Conservation (phyloP, 2,329 filamentous ascomycete species). For the Diaporthe eres region DNA sequence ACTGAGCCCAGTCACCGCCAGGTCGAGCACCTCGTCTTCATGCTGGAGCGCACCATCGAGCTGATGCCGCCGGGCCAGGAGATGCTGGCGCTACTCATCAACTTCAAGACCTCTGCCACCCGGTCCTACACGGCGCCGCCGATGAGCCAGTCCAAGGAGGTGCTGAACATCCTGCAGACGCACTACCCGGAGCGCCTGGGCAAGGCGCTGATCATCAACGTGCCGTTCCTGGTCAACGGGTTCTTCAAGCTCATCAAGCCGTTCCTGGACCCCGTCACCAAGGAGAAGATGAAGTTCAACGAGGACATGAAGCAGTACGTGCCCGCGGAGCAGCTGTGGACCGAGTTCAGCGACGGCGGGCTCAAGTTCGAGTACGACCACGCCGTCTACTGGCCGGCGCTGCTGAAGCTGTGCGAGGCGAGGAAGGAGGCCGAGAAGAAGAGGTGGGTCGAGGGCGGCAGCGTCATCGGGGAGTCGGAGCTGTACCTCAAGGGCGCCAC, state of each 20-base stretch:
- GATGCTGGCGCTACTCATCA: constrained; percentile 87
- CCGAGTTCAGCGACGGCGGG: constrained; percentile 76
- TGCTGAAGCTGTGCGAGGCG: constrained; percentile 79
- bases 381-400: constrained; percentile 86
- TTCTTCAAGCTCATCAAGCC: constrained; percentile 98
- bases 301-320: constrained; percentile 89
- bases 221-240: constrained; percentile 90
- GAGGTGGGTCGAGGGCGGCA: constrained; percentile 86
- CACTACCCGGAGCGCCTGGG: constrained; percentile 96
- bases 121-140: constrained; percentile 81
- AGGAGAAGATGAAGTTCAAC: constrained; percentile 97
- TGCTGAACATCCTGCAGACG: constrained; percentile 91
- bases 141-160: constrained; percentile 82
- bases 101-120: constrained; percentile 86
- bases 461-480: constrained; percentile 88
- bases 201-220: constrained; percentile 85
- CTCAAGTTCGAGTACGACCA: constrained; percentile 95
- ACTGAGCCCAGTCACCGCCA: constrained; percentile 88
- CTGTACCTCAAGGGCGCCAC: constrained; percentile 80
- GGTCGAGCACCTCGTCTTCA: constrained; percentile 94
- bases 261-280: constrained; percentile 95
- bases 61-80: constrained; percentile 90
- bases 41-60: constrained; percentile 92
- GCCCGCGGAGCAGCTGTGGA: constrained; percentile 85
- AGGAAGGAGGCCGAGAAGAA: constrained; percentile 73